phyloP scores from a whole-genome alignment of 805 yeast species.

The Brettanomyces sp. region DNA sequence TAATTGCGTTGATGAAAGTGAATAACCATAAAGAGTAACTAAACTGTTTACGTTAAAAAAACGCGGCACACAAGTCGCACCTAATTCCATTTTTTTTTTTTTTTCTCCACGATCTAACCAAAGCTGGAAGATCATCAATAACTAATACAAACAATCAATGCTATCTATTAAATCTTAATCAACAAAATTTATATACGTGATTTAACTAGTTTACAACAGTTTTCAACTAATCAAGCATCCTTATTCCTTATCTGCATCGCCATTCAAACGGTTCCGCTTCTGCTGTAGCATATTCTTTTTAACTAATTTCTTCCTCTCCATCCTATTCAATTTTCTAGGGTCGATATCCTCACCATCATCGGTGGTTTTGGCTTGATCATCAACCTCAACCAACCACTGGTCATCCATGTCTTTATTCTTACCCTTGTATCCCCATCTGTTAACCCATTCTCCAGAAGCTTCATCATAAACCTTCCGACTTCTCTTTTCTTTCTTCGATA shows the following conservation, averaged over 20 bases:
- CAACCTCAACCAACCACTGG: slow-evolving; percentile 96
- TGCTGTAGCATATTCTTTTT: slow-evolving; percentile 83
- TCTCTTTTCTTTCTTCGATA: slow-evolving; percentile 77
- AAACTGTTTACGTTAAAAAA: too few species aligned
- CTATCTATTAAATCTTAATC: too few species aligned
- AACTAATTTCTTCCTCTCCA: slow-evolving; percentile 74
- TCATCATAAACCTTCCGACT: slow-evolving; percentile 90
- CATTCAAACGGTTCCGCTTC: slow-evolving; percentile 49
- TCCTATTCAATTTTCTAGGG: slow-evolving; percentile 76
- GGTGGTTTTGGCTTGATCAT: slow-evolving; percentile 51
- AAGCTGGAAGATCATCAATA: too few species aligned
- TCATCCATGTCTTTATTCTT: slow-evolving; percentile 76
- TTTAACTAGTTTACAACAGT: neutral
- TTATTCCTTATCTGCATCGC: neutral
- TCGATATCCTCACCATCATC: slow-evolving; percentile 64
- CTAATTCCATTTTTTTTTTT: too few species aligned
- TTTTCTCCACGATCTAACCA: too few species aligned
- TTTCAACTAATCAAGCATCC: neutral
- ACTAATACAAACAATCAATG: too few species aligned
- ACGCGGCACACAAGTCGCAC: too few species aligned
- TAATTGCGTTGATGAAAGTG: too few species aligned
- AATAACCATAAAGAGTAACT: too few species aligned
- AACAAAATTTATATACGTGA: too few species aligned
- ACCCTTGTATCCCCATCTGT: slow-evolving; percentile 97
- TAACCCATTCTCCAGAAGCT: slow-evolving; percentile 87